Conservation (phyloP, 1,284 basidiomycete species). For the Anthracocystis panici-leucophaei region DNA sequence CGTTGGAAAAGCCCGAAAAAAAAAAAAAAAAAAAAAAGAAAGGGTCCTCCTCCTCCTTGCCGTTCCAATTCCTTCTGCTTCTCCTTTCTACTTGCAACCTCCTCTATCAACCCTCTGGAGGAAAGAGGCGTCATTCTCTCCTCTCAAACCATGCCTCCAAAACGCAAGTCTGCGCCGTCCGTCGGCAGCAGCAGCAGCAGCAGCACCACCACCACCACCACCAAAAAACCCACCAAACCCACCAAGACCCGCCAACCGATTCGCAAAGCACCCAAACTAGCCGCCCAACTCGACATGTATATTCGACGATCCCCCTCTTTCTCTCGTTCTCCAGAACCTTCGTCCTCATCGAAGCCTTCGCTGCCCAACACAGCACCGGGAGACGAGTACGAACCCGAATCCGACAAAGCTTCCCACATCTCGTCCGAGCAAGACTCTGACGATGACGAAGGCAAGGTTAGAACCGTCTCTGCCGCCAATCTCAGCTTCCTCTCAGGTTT, state of each 20-base stretch:
- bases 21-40: neutral
- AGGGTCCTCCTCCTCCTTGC: conserved; percentile 10
- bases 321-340: neutral
- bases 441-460: conserved; percentile 1
- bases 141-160: conserved; percentile 28
- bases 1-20: no score
- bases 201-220: no score
- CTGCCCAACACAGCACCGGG: neutral
- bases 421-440: conserved; percentile 19
- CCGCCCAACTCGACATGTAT: conserved; percentile 39
- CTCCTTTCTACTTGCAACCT: neutral
- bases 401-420: conserved; percentile 43
- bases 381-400: conserved; percentile 26
- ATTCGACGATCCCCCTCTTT: conserved; percentile 20
- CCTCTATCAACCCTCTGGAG: neutral
- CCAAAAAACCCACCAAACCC: neutral
- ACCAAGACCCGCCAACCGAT: neutral
- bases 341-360: neutral
- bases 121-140: neutral
- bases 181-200: conserved; percentile 7
- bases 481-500: conserved; percentile 31
- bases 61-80: neutral
- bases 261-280: conserved; percentile 25
- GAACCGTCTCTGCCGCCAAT: conserved; percentile 44
- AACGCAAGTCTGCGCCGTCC: conserved; percentile 29